Evolutionary conservation across 441 rosid genomes (phyloP).

Genomic region (Gossypium trilobum): DNA sequence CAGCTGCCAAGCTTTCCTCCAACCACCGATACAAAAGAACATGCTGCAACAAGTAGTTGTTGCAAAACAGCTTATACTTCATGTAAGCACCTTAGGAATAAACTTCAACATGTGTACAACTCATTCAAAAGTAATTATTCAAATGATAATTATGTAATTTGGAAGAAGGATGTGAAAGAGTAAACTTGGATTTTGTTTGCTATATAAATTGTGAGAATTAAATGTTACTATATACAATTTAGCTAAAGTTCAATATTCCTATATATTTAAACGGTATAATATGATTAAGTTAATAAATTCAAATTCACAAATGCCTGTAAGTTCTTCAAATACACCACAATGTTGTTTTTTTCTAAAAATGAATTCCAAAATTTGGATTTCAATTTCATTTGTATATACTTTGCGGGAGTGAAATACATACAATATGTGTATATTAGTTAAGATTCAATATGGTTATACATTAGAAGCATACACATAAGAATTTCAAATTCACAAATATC

Average conservation of each 20-base stretch:
- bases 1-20: slow-evolving; percentile 64
- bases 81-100: not conserved
- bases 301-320: not conserved
- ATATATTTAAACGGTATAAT: not conserved
- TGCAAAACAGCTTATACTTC: not conserved
- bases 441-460: not conserved
- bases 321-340: not conserved
- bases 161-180: not conserved
- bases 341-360: not conserved
- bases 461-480: not conserved
- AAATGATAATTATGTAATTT: not conserved
- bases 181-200: not conserved
- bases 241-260: not conserved
- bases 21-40: slow-evolving; percentile 69
- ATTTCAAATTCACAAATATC: not conserved
- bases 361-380: not conserved
- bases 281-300: not conserved
- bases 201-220: not conserved
- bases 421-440: not conserved
- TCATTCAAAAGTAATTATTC: not conserved
- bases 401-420: not conserved
- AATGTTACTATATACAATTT: not conserved
- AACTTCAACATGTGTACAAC: not conserved
- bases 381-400: not conserved
- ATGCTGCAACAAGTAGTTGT: slow-evolving; percentile 30